Evolutionary conservation across 2,329 filamentous ascomycete species (phyloP), one percentile per base, ranked within the genome.

Genomic region (Alternaria solani): DNA sequence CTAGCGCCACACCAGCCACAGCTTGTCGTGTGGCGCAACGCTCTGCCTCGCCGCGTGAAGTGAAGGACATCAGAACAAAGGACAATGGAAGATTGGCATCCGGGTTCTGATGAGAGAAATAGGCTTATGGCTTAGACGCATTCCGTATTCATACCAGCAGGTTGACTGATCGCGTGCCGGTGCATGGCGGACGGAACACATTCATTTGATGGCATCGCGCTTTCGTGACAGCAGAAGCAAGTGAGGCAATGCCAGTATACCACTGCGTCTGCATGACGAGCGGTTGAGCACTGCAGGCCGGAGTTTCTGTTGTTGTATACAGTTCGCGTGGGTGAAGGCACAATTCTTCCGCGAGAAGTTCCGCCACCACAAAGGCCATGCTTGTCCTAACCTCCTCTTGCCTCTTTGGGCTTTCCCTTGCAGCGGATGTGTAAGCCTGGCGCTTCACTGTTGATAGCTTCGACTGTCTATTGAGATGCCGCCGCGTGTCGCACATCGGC

Each of bases 1-100:
- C 49, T 41, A 52, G 49, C 49, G 49, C 49, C 49, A 52, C 36
- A 52, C 49, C 38, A 52, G 49, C 49, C 49, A 52, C 49, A 25
- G 14, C 18, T 20, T 28, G 14, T 25, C 20, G 12, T 42, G 49
- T 52, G 49, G 49, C 49, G 49, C 6, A 32, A 11, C 8, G 38
- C n/a, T 30, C 7, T 18, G 36, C 49, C 36, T 30, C 38, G 39
- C 18, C 5, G 39, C 9, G 18, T 23, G 46, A 36, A 48, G 18
- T 23, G 46, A 36, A 48, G 46, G 34, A 48, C 30, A 48, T 30
- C 14, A 5, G 16, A 48, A 36, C 32, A 36, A 36, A 41, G 7
- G 3, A 41, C 5, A 3, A 12, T 41, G n/a, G 9, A 18, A 41
- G 20, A 3, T 9, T 23, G 11, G 5, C 18, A 16, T 16, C 5